Base-by-base conservation (phyloP, 805 yeast genomes). In the Nakazawaea ernobii region DNA sequence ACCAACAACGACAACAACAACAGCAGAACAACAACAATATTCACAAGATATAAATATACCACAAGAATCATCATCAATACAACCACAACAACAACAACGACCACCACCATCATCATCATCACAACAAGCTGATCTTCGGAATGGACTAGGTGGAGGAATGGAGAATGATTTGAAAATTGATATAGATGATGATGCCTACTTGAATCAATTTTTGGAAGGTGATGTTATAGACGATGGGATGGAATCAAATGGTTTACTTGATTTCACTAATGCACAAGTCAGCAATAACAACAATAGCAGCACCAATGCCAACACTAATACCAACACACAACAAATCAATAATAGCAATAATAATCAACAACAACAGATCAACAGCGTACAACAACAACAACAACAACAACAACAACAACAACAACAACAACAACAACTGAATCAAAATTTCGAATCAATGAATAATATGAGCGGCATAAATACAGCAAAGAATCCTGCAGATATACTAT, bases 401-500 rank as follows among this genome's bases (percentile, higher is more conserved):
- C 24, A 20, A 20, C 24, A 20, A 20, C 24, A 3, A 20, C 24
- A 20, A 20, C 24, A 20, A 20, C 24, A 20, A 5, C 24, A 20
- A 20, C 24, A 20, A 20, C 24, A 20, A 20, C 5, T 5, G 24
- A 20, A 20, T 20, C 24, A 20, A 20, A 20, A 20, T 5, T 20
- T 20, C 24, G 24, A 20, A 20, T 20, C 24, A 5, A 20, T 20
- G 24, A 15, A 20, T 7, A 24, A 95, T 51, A 69, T 92, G 43
- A 97, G 86, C 59, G 96, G 86, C 73, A 79, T 77, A 49, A 86
- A 81, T 55, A 92, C 94, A 58, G 94, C 96, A 55, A 95, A 87
- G 74, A 98, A 97, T 61, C 82, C 83, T 68, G 88, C 94, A 65
- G 94, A 91, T 78, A 77, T 92, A 64, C 97, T 92, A 74, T 96